Evolutionary conservation across 2,329 filamentous ascomycete species (phyloP), one percentile per base, ranked within the genome.

Genomic region (Blumeriella jaapii): DNA sequence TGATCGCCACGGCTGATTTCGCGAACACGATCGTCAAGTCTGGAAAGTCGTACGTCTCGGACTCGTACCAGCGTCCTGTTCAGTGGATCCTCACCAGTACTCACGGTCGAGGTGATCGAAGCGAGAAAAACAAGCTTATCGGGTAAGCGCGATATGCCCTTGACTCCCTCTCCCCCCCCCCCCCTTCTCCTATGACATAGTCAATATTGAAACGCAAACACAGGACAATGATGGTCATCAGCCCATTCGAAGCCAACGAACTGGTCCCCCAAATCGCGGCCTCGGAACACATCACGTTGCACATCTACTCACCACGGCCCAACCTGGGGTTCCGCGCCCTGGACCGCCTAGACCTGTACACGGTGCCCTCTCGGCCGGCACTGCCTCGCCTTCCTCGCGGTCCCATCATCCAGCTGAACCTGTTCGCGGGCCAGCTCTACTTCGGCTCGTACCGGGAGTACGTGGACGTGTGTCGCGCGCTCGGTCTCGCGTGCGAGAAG

Each of bases 401-500:
- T n/a, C 33, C 1, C 1, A 52, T 58, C 0, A 55, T 61, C 0
- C 61, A 71, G 37, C 61, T 84, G 0, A 78, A 79, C 27, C 55
- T 84, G 0, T 83, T 85, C 36, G 62, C 80, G 0, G 80, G 79
- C 0, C 74, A 80, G 36, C 60, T 83, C 0, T 84, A 83, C 45
- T 59, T 83, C 7, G 53, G 51, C 0, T 64, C 61, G 0, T 69
- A 63, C 27, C 39, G 57, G 0, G 67, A 81, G 34, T 85, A 83
- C 41, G 42, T n/a, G 8, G 17, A 20, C 11, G 13, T 35, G 3
- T 44, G 73, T 40, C 50, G 59, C 1, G 65, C 64, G 25, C 55
- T 82, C 0, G 68, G 73, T 0, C 48, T 80, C 0, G 54, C 60
- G 0, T 60, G 54, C 15, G 20, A 44, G 0, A 39, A 40, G 1